Conservation (phyloP, 345 rosid species). For the Salix exigua region DNA sequence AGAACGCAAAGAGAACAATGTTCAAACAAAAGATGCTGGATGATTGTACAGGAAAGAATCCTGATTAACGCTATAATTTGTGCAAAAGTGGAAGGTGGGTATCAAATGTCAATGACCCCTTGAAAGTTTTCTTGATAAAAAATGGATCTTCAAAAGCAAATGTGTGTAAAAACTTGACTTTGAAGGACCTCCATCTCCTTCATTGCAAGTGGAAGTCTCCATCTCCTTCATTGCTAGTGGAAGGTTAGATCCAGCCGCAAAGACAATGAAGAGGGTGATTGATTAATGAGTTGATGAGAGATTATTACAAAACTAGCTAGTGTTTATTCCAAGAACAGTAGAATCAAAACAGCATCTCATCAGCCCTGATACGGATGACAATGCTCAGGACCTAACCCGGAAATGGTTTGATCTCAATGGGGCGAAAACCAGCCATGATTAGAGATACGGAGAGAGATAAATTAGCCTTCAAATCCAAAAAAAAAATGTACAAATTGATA, state of each 20-base stretch:
- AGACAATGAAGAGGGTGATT: background rate
- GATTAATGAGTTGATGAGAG: too few relatives aligned
- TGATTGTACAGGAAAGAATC: too few relatives aligned
- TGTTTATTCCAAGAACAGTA: too few relatives aligned
- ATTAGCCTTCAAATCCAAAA: too few relatives aligned
- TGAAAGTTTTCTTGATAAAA: too few relatives aligned
- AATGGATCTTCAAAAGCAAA: background rate
- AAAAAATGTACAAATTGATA: too few relatives aligned
- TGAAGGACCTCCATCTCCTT: background rate
- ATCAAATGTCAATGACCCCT: background rate
- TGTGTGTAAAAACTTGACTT: background rate
- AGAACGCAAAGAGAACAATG: background rate
- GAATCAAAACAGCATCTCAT: background rate
- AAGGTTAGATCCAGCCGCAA: background rate
- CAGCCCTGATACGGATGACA: background rate
- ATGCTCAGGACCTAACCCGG: background rate
- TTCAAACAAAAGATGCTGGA: too few relatives aligned
- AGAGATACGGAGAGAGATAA: too few relatives aligned
- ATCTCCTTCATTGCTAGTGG: background rate
- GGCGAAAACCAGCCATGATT: background rate
- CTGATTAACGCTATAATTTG: too few relatives aligned
- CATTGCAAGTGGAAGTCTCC: background rate
- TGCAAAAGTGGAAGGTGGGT: too few relatives aligned
- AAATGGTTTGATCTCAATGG: background rate
- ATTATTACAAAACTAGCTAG: too few relatives aligned